Percentiles rank a stretch among this genome's conserved stretches.
Evolutionary conservation across 2,329 filamentous ascomycete species (phyloP).

Genomic region (Epichloe festucae): DNA sequence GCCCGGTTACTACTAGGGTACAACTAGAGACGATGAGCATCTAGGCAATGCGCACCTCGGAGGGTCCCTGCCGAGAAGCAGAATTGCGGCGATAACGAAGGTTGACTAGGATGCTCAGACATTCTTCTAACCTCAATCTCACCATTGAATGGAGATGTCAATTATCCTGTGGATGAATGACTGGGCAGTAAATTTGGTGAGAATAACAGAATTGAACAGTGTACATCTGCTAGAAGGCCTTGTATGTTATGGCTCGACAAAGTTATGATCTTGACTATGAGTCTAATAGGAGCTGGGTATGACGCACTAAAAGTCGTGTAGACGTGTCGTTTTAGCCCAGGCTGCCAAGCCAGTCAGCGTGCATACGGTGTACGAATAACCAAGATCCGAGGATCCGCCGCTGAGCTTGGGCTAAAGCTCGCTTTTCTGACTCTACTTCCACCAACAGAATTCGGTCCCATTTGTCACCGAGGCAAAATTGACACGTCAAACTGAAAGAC

Average conservation of each 20-base stretch:
- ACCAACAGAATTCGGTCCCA: not conserved
- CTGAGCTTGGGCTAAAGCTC: not conserved
- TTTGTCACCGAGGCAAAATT: not conserved
- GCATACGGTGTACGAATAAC: slow-evolving; percentile 2
- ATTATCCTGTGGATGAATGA: not conserved
- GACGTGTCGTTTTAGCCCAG: too few species aligned
- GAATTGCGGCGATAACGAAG: slow-evolving; percentile 56
- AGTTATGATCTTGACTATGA: too few species aligned
- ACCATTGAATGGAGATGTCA: not conserved
- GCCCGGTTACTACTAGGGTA: not conserved
- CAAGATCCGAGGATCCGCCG: slow-evolving; percentile 13
- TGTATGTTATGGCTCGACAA: too few species aligned
- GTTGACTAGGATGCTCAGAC: slow-evolving; percentile 31
- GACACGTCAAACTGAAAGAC: not conserved
- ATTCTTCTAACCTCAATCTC: slow-evolving; percentile 17
- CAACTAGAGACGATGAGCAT: not conserved
- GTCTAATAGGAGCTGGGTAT: too few species aligned
- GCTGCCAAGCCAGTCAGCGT: too few species aligned
- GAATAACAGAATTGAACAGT: not conserved
- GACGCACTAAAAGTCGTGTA: too few species aligned
- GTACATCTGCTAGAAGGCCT: not conserved
- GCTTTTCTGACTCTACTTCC: not conserved
- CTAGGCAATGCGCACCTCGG: slow-evolving; percentile 39
- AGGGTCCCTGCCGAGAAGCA: slow-evolving; percentile 61
- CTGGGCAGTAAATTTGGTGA: not conserved